Percentiles rank a stretch among this genome's conserved stretches.
Conservation (phyloP, 129 eudicot species). For the Chrysanthemum makinoi region DNA sequence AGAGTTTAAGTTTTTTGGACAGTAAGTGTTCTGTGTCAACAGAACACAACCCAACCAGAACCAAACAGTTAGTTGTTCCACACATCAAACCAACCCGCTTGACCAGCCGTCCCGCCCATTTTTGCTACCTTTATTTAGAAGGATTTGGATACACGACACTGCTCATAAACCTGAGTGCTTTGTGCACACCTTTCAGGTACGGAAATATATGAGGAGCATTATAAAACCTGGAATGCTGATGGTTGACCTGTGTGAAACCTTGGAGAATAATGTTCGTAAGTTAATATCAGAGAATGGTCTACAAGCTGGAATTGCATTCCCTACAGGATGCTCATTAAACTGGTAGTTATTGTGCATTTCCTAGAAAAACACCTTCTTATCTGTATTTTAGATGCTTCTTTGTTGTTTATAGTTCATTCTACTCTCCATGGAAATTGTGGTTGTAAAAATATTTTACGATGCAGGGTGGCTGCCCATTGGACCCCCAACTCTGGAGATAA, state of each 20-base stretch:
- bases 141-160: background rate
- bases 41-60: background rate
- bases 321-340: slow-evolving; percentile 98
- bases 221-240: slow-evolving; percentile 95
- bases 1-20: background rate
- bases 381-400: background rate
- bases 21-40: background rate
- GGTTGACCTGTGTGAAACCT: slow-evolving; percentile 97
- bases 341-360: slow-evolving; percentile 44
- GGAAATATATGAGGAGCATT: slow-evolving; percentile 78
- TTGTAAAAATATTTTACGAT: slow-evolving; percentile 10
- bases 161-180: background rate
- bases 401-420: slow-evolving; percentile 4
- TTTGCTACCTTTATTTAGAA: background rate
- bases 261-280: slow-evolving; percentile 95
- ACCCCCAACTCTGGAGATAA: slow-evolving; percentile 98
- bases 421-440: background rate
- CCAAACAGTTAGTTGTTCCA: background rate
- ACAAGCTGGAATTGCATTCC: slow-evolving; percentile 99
- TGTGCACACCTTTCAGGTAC: slow-evolving; percentile 52
- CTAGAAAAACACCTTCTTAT: background rate
- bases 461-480: slow-evolving; percentile 99
- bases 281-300: slow-evolving; percentile 94
- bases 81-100: background rate
- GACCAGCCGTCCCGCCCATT: background rate